These are phyloP conservation scores for Fusarium chlamydosporum DNA, from an alignment of 2,329 filamentous ascomycete species.

Conservation along the genomic window DNA sequence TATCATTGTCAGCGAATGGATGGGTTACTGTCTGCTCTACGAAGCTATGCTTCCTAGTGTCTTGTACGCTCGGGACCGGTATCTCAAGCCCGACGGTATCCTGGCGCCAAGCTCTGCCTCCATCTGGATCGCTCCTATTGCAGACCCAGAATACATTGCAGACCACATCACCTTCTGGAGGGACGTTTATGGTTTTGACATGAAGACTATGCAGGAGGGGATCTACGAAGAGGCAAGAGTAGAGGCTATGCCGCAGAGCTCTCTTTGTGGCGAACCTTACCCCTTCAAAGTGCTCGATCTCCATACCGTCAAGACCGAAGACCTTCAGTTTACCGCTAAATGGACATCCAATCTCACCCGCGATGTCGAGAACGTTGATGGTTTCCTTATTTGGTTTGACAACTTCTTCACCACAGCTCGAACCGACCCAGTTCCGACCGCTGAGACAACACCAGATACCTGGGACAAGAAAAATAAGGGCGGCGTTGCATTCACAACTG, in stretches of 20 bases:
- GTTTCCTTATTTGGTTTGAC: slow-evolving; percentile 94
- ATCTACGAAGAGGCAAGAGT: slow-evolving; percentile 88
- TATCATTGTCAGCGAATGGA: slow-evolving; percentile 97
- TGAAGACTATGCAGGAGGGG: slow-evolving; percentile 88
- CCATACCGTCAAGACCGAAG: slow-evolving; percentile 77
- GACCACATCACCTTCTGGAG: slow-evolving; percentile 90
- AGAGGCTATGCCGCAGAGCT: slow-evolving; percentile 74
- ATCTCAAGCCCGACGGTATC: slow-evolving; percentile 83
- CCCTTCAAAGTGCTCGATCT: slow-evolving; percentile 84
- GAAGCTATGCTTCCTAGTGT: slow-evolving; percentile 97
- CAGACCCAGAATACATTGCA: slow-evolving; percentile 81
- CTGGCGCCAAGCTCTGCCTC: slow-evolving; percentile 90
- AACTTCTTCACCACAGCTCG: slow-evolving; percentile 84
- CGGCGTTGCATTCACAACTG: slow-evolving; percentile 88
- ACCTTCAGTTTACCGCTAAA: slow-evolving; percentile 80
- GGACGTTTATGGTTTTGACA: slow-evolving; percentile 94
- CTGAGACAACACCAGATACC: slow-evolving; percentile 70
- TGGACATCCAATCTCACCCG: slow-evolving; percentile 74
- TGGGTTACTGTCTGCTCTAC: slow-evolving; percentile 94
- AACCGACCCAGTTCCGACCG: slow-evolving; percentile 63
- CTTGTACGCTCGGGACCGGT: slow-evolving; percentile 87
- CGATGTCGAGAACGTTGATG: slow-evolving; percentile 80
- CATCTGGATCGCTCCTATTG: slow-evolving; percentile 84
- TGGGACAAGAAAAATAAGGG: slow-evolving; percentile 71
- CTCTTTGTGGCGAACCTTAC: slow-evolving; percentile 70